Evolutionary conservation across 2,329 filamentous ascomycete species (phyloP), one percentile per base, ranked within the genome.

Genomic region (Exophiala sp.): DNA sequence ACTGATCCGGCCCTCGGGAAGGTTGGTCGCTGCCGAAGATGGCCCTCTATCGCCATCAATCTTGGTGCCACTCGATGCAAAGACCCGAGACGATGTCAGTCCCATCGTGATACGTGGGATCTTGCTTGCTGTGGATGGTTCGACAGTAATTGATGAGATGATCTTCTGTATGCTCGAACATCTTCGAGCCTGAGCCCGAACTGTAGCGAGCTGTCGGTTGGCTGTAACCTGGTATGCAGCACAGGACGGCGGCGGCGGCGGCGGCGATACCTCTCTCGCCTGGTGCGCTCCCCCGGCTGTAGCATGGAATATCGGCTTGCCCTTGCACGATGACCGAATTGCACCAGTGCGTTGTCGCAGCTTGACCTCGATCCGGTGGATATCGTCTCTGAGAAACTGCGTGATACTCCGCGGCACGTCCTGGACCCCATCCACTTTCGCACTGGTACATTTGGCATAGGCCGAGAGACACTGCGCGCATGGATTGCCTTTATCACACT

Each of bases 71-170:
- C 21, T 32, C 22, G 34, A 42, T 9, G 45, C 34, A 27, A 49
- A 39, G 19, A 48, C 52, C 29, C 53, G 53, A 8, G 59, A 62
- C 9, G 60, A 59, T 0, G 59, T 61, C 29, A 62, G 43, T 19
- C 60, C 59, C 60, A 62, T 61, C 24, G 58, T 56, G 1, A 59
- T 58, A 3, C 50, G 44, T 1, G 56, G 57, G 22, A 62, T 46
- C 9, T 61, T 34, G 23, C 55, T 56, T 14, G 56, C 56, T 1
- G 57, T 48, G 6, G 50, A 52, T 4, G 43, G 38, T n/a, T 22
- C 14, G 18, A 24, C 23, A 21, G 40, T 43, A n/a, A 30, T 43
- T 3, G 40, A 43, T n/a, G 13, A 2, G 24, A 43, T 43, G 2
- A 21, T 32, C 24, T 43, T 43, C 16, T 16, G 22, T 2, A 43